Base-by-base conservation (phyloP, 257 asterid species). In the Nicotiana undulata region DNA sequence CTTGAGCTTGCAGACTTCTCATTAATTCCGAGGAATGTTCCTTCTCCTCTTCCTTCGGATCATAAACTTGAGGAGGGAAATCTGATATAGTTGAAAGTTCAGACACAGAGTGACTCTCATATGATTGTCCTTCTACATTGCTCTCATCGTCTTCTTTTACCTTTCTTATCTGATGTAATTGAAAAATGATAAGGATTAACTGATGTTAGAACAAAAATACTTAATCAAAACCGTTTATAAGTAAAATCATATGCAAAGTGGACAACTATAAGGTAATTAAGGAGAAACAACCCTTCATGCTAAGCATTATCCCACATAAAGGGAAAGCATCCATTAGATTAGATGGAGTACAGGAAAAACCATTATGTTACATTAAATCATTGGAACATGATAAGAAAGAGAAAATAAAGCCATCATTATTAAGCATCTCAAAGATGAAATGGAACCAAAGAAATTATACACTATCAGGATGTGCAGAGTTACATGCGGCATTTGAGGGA, bases 91-190 rank as follows among this genome's bases (percentile, higher is more conserved):
- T 60, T 40, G 91, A 60, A 77, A 79, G 84, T 63, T 84, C 83
- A 81, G 88, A 81, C 53, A 24, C 31, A 51, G 84, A 44, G 11
- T 37, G 34, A 3, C 77, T 85, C 44, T 82, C 78, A 55, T 81
- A 32, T 12, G 76, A 61, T 15, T 81, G 84, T 13, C 84, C 83
- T 34, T 79, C 83, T 51, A 83, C 92, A 80, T 22, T 80, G 40
- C 12, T 83, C 56, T 91, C 97, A 9, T 85, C 87, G 77, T 93
- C 98, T 20, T 91, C 97, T 58, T 81, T 89, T 26, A 93, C 84
- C 83, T 86, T 94, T 72, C 74, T 83, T 78, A 92, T 88, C 98
- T 94, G 91, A 83, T 81, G 6, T 10, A 34, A 56, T 61, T 79
- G 32, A 44, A 49, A 24, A 52, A 17, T 2, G 28, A 46, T n/a